Conservation (phyloP, 176 grass and related monocot species). For the Carex pumila region DNA sequence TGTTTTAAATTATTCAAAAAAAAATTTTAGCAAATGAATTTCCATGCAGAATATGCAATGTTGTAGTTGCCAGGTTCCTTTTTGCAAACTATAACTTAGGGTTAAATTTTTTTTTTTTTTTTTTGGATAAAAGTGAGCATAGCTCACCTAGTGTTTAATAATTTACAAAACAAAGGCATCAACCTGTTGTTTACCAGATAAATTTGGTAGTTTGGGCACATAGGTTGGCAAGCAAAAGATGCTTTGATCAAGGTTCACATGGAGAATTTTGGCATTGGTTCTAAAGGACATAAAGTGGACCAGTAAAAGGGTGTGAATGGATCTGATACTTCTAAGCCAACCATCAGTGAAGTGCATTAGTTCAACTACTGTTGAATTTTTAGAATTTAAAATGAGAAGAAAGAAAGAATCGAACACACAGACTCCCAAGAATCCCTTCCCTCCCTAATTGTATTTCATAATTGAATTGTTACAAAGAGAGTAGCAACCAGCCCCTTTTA, state of each 20-base stretch:
- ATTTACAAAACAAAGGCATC: neutral
- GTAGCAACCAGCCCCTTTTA: too few relatives aligned
- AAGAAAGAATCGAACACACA: too few relatives aligned
- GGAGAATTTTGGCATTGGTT: neutral
- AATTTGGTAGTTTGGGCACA: neutral
- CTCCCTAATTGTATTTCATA: too few relatives aligned
- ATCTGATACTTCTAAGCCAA: neutral
- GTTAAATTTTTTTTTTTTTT: too few relatives aligned
- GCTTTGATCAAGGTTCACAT: neutral
- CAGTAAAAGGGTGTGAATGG: neutral
- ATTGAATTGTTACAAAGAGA: too few relatives aligned
- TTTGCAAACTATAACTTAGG: neutral
- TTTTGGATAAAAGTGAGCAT: too few relatives aligned
- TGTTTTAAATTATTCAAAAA: neutral
- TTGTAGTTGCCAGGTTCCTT: neutral
- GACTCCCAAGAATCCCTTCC: too few relatives aligned
- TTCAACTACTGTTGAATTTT: neutral
- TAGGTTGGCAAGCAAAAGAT: neutral
- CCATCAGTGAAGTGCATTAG: neutral
- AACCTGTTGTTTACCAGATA: neutral
- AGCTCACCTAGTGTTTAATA: neutral
- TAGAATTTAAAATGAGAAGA: too few relatives aligned
- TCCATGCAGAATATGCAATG: neutral
- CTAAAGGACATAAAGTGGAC: neutral
- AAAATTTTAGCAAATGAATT: neutral